Percentiles rank a stretch among this genome's conserved stretches.
These are phyloP conservation scores for Oidiodendron maius DNA, from an alignment of 495 filamentous ascomycete species.

Conservation along the genomic window DNA sequence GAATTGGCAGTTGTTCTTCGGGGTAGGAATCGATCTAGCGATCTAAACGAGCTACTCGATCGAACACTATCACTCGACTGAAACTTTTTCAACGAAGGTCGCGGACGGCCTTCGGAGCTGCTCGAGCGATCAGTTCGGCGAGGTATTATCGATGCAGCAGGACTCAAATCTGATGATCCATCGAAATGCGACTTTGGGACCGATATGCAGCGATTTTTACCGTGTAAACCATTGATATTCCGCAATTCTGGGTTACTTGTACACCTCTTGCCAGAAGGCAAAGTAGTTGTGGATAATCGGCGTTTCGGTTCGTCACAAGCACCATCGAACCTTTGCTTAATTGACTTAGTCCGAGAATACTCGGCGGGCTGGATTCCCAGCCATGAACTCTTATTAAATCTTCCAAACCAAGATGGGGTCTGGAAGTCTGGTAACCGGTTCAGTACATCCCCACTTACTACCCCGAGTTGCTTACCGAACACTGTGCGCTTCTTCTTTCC, in stretches of 20 bases:
- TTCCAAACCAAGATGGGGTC: not conserved
- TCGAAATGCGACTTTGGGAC: not conserved
- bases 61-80: slow-evolving; percentile 13
- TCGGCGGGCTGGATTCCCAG: not conserved
- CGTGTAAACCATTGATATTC: not conserved
- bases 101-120: not conserved
- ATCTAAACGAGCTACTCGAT: slow-evolving; percentile 7
- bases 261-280: not conserved
- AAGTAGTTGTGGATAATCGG: not conserved
- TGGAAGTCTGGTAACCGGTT: not conserved
- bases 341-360: not conserved
- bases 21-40: slow-evolving; percentile 57
- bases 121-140: slow-evolving; percentile 6
- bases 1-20: slow-evolving; percentile 12
- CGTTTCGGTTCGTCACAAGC: not conserved
- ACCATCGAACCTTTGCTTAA: not conserved
- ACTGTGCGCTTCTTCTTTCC: not conserved
- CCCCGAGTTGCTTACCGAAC: not conserved
- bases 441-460: too few relatives aligned
- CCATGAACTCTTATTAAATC: not conserved
- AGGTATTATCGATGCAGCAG: slow-evolving; percentile 11
- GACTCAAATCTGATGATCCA: slow-evolving; percentile 5
- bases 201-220: not conserved
- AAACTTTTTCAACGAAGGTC: slow-evolving; percentile 18
- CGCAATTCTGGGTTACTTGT: not conserved